These are phyloP conservation scores for Cladorrhinum samala DNA, from an alignment of 495 filamentous ascomycete genomes.

Conservation along the genomic window DNA sequence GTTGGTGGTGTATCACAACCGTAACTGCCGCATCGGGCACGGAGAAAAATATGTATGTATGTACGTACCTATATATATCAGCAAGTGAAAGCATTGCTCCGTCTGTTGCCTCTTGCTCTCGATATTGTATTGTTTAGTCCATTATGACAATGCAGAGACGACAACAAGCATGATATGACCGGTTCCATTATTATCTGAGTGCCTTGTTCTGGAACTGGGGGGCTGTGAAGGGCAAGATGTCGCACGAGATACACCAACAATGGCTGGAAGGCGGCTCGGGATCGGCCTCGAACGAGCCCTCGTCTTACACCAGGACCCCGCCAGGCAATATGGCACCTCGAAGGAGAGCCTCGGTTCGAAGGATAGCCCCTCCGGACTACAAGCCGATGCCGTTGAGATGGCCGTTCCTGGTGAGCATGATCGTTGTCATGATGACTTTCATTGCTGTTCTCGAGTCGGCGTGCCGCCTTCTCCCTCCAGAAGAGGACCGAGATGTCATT, in stretches of 20 bases:
- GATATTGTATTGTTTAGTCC: too few relatives aligned
- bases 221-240: background rate
- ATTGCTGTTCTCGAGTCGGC: conserved; percentile 21
- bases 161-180: background rate
- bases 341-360: background rate
- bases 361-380: conserved; percentile 23
- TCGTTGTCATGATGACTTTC: conserved; percentile 16
- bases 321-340: background rate
- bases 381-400: conserved; percentile 30
- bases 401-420: conserved; percentile 24
- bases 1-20: too few relatives aligned
- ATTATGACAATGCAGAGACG: too few relatives aligned
- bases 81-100: too few relatives aligned
- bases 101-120: too few relatives aligned
- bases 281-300: background rate
- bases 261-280: background rate
- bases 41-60: too few relatives aligned
- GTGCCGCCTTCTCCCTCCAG: conserved; percentile 22
- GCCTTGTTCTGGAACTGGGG: background rate
- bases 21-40: too few relatives aligned
- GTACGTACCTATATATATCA: too few relatives aligned
- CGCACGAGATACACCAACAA: background rate
- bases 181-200: background rate
- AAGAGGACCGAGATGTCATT: conserved; percentile 6
- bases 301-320: background rate